phyloP scores from a whole-genome alignment of 805 yeast genomes.

The Wickerhamomyces kurtzmanii region DNA sequence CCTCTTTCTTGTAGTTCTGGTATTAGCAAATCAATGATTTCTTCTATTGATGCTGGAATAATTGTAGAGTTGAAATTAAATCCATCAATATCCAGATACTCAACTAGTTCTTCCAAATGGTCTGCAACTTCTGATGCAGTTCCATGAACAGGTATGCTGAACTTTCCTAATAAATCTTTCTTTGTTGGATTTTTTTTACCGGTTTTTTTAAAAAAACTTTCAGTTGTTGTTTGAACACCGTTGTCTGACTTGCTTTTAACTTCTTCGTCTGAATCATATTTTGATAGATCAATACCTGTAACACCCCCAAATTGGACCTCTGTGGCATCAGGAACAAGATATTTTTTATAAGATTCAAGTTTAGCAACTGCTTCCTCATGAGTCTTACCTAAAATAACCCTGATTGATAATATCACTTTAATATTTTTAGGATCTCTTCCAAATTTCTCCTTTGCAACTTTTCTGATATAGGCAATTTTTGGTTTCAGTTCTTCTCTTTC shows the following conservation, averaged over 20 bases:
- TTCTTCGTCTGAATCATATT: too few species aligned
- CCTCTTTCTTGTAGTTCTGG: slow-evolving; percentile 26
- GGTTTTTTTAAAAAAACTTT: too few species aligned
- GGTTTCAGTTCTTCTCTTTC: slow-evolving; percentile 20
- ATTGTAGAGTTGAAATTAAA: slow-evolving; percentile 29
- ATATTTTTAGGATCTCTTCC: slow-evolving; percentile 27
- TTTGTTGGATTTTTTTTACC: too few species aligned
- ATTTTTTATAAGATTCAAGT: slow-evolving; percentile 17
- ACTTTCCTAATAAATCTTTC: too few species aligned
- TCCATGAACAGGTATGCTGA: too few species aligned
- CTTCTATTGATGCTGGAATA: slow-evolving; percentile 25
- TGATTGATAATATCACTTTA: slow-evolving; percentile 22
- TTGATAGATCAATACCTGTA: slow-evolving; percentile 1
- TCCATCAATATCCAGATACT: slow-evolving; percentile 30
- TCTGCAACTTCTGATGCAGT: slow-evolving; percentile 28
- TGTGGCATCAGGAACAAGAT: slow-evolving; percentile 28
- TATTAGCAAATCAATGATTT: slow-evolving; percentile 24
- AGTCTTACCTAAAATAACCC: slow-evolving; percentile 25
- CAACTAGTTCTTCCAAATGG: slow-evolving; percentile 27
- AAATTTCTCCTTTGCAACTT: slow-evolving; percentile 22
- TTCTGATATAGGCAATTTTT: slow-evolving; percentile 19
- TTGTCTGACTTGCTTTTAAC: too few species aligned
- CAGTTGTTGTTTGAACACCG: too few species aligned
- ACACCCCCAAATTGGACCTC: slow-evolving; percentile 31
- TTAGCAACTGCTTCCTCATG: slow-evolving; percentile 27